phyloP scores from a whole-genome alignment of 2,329 filamentous ascomycete species.

The Coniochaeta pulveracea region DNA sequence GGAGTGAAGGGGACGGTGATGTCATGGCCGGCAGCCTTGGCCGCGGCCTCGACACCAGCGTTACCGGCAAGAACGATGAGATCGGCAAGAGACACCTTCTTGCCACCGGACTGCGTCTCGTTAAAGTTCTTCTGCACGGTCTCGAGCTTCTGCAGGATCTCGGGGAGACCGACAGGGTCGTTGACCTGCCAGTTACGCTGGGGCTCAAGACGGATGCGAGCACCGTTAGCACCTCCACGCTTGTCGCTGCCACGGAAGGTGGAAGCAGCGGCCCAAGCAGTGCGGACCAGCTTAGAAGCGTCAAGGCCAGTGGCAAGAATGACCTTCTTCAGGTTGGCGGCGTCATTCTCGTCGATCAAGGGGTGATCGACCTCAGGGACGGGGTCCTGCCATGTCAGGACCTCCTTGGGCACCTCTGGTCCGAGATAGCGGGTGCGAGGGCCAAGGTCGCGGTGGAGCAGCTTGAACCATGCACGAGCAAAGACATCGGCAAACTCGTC shows the following conservation, averaged over 20 bases:
- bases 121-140: constrained; percentile 58
- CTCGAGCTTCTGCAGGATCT: constrained; percentile 52
- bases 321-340: constrained; percentile 55
- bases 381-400: constrained; percentile 65
- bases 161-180: constrained; percentile 54
- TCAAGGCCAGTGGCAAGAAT: constrained; percentile 53
- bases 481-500: constrained; percentile 60
- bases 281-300: constrained; percentile 48
- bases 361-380: constrained; percentile 48
- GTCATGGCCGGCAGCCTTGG: constrained; percentile 18
- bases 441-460: constrained; percentile 70
- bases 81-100: constrained; percentile 70
- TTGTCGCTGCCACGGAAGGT: constrained; percentile 69
- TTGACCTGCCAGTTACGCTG: constrained; percentile 65
- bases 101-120: constrained; percentile 40
- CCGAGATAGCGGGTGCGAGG: constrained; percentile 61
- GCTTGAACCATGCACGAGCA: constrained; percentile 70
- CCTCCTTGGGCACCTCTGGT: constrained; percentile 61
- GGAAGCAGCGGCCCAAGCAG: constrained; percentile 59
- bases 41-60: constrained; percentile 63
- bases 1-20: constrained; percentile 59
- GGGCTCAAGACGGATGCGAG: constrained; percentile 62
- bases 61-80: constrained; percentile 64
- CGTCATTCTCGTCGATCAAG: constrained; percentile 50
- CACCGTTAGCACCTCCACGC: constrained; percentile 73